Percentiles rank a stretch among this genome's conserved stretches.
These are phyloP conservation scores for Ambrosiella beaveri DNA, from an alignment of 2,329 filamentous ascomycete species.

Conservation along the genomic window DNA sequence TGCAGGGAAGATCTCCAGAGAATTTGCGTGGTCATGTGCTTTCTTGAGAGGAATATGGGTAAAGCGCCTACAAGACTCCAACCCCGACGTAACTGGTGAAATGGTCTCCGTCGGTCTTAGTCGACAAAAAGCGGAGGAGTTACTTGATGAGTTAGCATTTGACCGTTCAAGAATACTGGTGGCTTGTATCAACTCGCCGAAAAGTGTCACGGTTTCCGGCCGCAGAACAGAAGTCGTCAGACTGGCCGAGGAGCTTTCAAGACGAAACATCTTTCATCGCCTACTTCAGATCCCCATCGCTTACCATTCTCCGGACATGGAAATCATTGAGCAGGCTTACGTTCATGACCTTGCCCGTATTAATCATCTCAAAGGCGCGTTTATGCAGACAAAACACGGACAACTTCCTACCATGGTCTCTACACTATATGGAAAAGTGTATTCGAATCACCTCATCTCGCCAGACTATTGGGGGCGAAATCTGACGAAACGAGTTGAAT, in stretches of 20 bases:
- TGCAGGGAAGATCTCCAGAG: constrained; percentile 20
- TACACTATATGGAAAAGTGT: constrained; percentile 20
- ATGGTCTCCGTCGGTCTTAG: constrained; percentile 28
- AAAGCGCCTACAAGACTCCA: constrained; percentile 17
- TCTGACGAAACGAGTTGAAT: constrained; percentile 28
- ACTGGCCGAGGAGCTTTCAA: constrained; percentile 20
- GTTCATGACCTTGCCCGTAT: not conserved
- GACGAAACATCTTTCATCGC: constrained; percentile 20
- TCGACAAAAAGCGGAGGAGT: constrained; percentile 15
- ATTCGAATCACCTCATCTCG: constrained; percentile 14
- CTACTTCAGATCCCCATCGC: constrained; percentile 23
- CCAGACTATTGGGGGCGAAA: constrained; percentile 30
- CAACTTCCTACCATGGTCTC: constrained; percentile 23
- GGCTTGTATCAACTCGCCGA: constrained; percentile 29
- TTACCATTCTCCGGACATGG: constrained; percentile 31
- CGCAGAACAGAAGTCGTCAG: constrained; percentile 18
- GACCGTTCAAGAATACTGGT: constrained; percentile 18
- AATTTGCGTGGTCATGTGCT: constrained; percentile 25
- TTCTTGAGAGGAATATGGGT: constrained; percentile 25
- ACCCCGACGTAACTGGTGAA: constrained; percentile 20
- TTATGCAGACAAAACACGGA: not conserved
- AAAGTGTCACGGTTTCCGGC: constrained; percentile 28
- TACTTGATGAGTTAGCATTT: constrained; percentile 16
- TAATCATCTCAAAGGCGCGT: not conserved
- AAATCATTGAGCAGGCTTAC: constrained; percentile 23